Evolutionary conservation across 106 monocot species (phyloP).

Genomic region (Dendrobium chrysotoxum): DNA sequence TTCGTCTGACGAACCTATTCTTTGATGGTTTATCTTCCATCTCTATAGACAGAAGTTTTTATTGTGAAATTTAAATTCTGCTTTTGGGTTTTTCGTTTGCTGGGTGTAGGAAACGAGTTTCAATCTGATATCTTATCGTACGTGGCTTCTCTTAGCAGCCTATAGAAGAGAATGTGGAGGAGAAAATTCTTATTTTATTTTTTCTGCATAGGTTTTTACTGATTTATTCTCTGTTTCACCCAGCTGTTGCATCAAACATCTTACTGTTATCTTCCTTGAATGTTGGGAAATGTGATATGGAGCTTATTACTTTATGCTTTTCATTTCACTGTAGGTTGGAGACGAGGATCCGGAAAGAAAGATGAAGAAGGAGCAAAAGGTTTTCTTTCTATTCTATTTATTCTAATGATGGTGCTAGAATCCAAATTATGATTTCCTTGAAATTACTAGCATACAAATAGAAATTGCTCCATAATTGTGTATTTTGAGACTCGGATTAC

Average conservation of each 20-base stretch:
- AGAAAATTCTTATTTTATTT: not conserved
- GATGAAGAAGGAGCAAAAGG: slow-evolving; percentile 55
- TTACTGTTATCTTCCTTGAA: not conserved
- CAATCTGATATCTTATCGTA: not conserved
- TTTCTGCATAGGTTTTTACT: not conserved
- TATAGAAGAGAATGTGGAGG: not conserved
- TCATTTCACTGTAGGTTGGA: slow-evolving; percentile 15
- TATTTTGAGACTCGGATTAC: not conserved
- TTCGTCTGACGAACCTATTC: too few species aligned
- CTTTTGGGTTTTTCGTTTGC: not conserved
- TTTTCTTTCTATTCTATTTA: slow-evolving; percentile 7
- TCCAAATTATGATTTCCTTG: not conserved
- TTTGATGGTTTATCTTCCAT: too few species aligned
- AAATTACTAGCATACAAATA: not conserved
- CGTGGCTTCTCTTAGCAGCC: not conserved
- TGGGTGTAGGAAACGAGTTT: not conserved
- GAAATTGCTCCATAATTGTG: not conserved
- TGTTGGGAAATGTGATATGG: not conserved
- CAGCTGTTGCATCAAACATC: not conserved
- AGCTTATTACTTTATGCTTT: slow-evolving; percentile 4
- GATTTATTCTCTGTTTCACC: not conserved
- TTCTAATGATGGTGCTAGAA: not conserved
- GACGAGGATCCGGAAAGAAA: slow-evolving; percentile 38
- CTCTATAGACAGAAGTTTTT: not conserved
- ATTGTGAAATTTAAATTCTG: not conserved